Percentiles rank a stretch among this genome's conserved stretches.
phyloP scores from a whole-genome alignment of 176 grass and related monocot species.

The Pontederia paniculata region DNA sequence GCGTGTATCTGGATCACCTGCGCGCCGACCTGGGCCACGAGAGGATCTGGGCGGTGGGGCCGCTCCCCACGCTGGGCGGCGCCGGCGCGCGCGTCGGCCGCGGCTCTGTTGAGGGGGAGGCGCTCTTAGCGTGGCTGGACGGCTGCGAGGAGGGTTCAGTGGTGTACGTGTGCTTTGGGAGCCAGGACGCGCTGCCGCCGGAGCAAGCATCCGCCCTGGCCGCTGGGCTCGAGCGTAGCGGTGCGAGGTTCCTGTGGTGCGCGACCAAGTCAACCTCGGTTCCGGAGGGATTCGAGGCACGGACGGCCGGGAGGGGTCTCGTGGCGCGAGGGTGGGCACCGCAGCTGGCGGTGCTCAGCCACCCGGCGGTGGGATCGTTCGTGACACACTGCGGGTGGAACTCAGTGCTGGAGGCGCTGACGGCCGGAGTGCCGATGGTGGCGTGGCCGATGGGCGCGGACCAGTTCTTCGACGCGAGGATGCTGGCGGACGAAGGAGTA shows the following conservation, averaged over 20 bases:
- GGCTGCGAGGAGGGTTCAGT: conserved; percentile 32
- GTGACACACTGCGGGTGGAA: too few species aligned
- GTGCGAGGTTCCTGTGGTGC: conserved; percentile 24
- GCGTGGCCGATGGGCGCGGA: too few species aligned
- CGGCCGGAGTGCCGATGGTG: too few species aligned
- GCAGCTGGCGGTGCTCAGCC: too few species aligned
- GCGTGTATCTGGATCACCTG: conserved; percentile 25
- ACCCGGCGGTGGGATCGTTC: too few species aligned
- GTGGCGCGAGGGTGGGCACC: too few species aligned
- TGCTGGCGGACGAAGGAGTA: too few species aligned
- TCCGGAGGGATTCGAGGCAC: too few species aligned
- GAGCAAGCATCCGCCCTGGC: conserved; percentile 28
- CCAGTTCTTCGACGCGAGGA: too few species aligned
- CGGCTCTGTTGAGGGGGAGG: neutral
- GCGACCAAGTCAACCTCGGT: too few species aligned
- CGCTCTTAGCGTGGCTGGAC: conserved; percentile 38
- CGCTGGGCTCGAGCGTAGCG: conserved; percentile 42
- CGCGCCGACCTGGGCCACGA: conserved; percentile 38
- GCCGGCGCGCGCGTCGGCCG: conserved; percentile 6
- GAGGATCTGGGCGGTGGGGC: conserved; percentile 39
- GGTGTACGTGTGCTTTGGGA: conserved; percentile 54
- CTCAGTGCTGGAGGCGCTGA: too few species aligned
- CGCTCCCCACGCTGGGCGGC: conserved; percentile 23
- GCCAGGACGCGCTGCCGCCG: conserved; percentile 28
- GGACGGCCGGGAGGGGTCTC: too few species aligned